phyloP scores from a whole-genome alignment of 768 basidiomycete genomes.

The Lactifluus subvellereus region DNA sequence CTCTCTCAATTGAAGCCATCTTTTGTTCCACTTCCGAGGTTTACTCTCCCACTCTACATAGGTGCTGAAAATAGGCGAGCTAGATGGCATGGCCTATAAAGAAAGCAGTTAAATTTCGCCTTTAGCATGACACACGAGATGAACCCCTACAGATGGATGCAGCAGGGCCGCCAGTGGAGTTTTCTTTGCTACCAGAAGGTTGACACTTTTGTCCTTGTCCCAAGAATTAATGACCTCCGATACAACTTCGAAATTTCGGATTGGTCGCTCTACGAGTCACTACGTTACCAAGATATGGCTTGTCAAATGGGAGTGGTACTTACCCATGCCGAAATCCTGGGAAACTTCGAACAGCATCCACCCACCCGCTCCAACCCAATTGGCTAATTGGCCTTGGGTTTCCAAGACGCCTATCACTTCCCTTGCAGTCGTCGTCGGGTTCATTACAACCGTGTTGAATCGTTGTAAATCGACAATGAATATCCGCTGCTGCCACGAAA shows the following conservation, averaged over 20 bases:
- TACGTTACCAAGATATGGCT: not conserved
- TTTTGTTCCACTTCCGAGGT: conserved; percentile 92
- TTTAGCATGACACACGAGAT: not conserved
- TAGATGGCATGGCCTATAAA: conserved; percentile 46
- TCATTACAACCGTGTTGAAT: conserved; percentile 69
- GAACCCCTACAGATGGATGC: conserved; percentile 48
- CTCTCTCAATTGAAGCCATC: conserved; percentile 82
- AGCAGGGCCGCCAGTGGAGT: conserved; percentile 59
- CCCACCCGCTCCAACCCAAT: conserved; percentile 51
- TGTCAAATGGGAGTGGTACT: conserved; percentile 26
- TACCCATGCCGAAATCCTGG: conserved; percentile 91
- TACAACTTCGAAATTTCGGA: conserved; percentile 82
- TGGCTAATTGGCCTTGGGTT: conserved; percentile 58
- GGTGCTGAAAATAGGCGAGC: conserved; percentile 41
- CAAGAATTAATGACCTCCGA: conserved; percentile 77
- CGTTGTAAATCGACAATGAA: conserved; percentile 75
- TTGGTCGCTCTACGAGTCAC: conserved; percentile 65
- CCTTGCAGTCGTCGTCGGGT: conserved; percentile 58
- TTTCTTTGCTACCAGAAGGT: conserved; percentile 72
- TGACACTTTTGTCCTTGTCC: conserved; percentile 78
- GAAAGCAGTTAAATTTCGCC: conserved; percentile 24
- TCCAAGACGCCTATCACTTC: conserved; percentile 67
- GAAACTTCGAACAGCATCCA: conserved; percentile 93
- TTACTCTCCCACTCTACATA: conserved; percentile 89
- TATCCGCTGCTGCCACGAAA: conserved; percentile 55